phyloP scores from a whole-genome alignment of 805 yeast species.

The Lipomyces kockii region DNA sequence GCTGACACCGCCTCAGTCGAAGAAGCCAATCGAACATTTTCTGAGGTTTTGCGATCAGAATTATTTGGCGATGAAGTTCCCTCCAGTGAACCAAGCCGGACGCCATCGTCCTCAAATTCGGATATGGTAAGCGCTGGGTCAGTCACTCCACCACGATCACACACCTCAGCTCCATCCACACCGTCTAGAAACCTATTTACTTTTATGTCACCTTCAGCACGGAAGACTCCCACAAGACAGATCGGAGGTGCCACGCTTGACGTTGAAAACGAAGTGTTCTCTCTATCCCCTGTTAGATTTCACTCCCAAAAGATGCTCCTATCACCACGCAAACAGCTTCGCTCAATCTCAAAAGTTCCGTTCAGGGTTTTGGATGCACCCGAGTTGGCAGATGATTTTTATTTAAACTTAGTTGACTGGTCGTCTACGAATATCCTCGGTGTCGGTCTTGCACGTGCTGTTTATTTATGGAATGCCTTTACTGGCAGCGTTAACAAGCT shows the following conservation, averaged over 20 bases:
- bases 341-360: constrained; percentile 84
- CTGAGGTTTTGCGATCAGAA: constrained; percentile 84
- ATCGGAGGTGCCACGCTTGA: constrained; percentile 44
- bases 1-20: constrained; percentile 51
- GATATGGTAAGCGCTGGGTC: constrained; percentile 17
- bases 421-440: constrained; percentile 86
- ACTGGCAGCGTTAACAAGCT: constrained; percentile 81
- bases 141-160: constrained; percentile 30
- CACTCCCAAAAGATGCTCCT: constrained; percentile 80
- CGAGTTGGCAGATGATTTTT: constrained; percentile 90
- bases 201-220: constrained; percentile 65
- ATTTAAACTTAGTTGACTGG: constrained; percentile 93
- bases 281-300: constrained; percentile 83
- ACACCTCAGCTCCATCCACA: constrained; percentile 43
- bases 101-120: constrained; percentile 38
- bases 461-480: constrained; percentile 87
- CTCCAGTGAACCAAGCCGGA: constrained; percentile 42
- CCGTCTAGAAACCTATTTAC: constrained; percentile 67
- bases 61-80: constrained; percentile 88
- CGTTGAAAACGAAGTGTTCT: constrained; percentile 73
- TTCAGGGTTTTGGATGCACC: constrained; percentile 96
- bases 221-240: constrained; percentile 52
- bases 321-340: constrained; percentile 78
- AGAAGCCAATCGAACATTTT: constrained; percentile 86
- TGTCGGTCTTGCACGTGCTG: constrained; percentile 86